Conservation (phyloP, 2,329 filamentous ascomycete genomes). For the Truncatella angustata region DNA sequence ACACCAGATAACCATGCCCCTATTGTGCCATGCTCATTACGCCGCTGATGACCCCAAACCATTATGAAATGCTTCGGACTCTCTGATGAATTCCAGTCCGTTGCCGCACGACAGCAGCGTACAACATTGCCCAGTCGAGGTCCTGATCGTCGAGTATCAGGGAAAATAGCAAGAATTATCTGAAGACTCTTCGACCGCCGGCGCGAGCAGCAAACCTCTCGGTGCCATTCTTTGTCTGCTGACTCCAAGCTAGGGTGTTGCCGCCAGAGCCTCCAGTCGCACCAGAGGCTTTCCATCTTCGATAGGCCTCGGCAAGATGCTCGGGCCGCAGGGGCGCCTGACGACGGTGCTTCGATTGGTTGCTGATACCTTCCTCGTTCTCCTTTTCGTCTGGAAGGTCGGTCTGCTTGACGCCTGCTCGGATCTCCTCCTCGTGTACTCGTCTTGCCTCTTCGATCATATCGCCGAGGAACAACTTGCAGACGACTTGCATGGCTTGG, state of each 20-base stretch:
- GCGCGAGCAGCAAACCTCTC: conserved; percentile 58
- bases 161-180: no score
- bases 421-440: conserved; percentile 70
- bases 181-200: conserved; percentile 52
- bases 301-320: conserved; percentile 70
- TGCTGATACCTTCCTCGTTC: conserved; percentile 33
- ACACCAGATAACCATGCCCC: no score
- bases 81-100: no score
- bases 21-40: no score
- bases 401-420: conserved; percentile 55
- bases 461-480: conserved; percentile 75
- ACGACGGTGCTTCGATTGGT: conserved; percentile 33
- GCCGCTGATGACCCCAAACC: no score
- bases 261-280: conserved; percentile 62
- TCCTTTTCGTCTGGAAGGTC: conserved; percentile 41
- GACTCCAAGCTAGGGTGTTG: conserved; percentile 59
- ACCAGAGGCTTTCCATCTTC: conserved; percentile 62
- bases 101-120: no score
- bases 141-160: no score
- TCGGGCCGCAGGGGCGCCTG: conserved; percentile 67
- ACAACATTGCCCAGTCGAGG: no score
- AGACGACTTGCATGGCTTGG: conserved; percentile 71
- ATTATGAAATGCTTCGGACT: no score
- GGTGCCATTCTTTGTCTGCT: conserved; percentile 57
- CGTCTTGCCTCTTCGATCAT: conserved; percentile 70